phyloP scores from a whole-genome alignment of 75 land plant species.

The Cryptomeria japonica region DNA sequence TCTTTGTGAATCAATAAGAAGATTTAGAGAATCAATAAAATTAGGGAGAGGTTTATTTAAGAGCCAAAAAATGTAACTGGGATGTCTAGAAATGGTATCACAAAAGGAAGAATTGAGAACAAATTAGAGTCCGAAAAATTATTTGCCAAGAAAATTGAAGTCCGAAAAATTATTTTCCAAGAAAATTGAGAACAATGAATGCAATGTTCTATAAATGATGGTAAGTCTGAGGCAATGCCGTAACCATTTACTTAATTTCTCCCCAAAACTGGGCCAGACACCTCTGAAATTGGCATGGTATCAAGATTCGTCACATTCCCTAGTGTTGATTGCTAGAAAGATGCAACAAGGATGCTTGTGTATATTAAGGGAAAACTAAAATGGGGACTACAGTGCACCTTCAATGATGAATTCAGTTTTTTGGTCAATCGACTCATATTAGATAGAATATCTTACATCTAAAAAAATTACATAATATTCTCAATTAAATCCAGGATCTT shows the following conservation, averaged over 20 bases:
- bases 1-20: too few relatives aligned
- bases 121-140: too few relatives aligned
- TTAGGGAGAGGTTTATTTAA: not conserved
- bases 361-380: not conserved
- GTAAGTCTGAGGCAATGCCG: not conserved
- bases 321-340: not conserved
- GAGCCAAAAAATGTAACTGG: not conserved
- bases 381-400: not conserved
- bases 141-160: too few relatives aligned
- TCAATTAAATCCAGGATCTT: not conserved
- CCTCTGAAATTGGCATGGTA: not conserved
- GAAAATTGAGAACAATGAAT: not conserved
- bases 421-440: not conserved
- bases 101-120: not conserved
- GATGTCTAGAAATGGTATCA: not conserved
- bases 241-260: not conserved
- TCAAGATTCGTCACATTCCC: not conserved
- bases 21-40: not conserved
- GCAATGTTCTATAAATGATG: not conserved
- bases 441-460: not conserved
- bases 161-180: not conserved
- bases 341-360: not conserved
- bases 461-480: not conserved
- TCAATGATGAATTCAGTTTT: not conserved
- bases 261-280: not conserved